Percentiles rank a stretch among this genome's conserved stretches.
These are phyloP conservation scores for Selenicereus undatus DNA, from an alignment of 148 eudicot species.

Conservation along the genomic window DNA sequence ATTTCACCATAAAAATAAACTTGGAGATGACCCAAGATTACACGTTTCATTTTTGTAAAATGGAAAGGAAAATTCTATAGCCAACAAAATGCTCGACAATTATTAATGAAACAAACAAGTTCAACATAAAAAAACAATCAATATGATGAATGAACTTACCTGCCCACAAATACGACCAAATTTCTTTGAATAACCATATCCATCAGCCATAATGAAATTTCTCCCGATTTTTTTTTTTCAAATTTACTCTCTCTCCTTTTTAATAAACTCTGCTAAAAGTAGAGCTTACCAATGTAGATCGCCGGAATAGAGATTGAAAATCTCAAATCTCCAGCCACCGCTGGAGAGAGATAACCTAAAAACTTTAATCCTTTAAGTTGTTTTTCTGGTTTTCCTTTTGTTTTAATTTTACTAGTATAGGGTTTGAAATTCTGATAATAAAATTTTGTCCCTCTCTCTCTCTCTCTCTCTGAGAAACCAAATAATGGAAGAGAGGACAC, in stretches of 20 bases:
- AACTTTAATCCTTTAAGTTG: background rate
- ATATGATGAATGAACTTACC: conserved; percentile 32
- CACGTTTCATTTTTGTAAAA: no score
- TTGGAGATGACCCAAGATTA: no score
- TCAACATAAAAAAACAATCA: background rate
- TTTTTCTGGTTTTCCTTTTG: background rate
- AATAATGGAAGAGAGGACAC: conserved; percentile 3
- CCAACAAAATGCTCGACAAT: no score
- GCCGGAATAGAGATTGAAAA: background rate
- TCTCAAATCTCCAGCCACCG: background rate
- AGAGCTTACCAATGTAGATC: conserved; percentile 3
- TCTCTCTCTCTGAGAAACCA: conserved; percentile 13
- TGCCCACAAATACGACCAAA: conserved; percentile 61
- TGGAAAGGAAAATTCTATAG: no score
- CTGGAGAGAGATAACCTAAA: background rate
- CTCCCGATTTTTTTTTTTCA: no score
- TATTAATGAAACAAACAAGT: no score
- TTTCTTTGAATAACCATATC: conserved; percentile 53
- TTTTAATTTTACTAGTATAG: background rate
- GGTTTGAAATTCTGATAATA: conserved; percentile 22
- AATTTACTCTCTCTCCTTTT: background rate
- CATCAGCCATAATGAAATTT: conserved; percentile 36
- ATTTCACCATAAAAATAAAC: no score
- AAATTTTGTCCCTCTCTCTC: conserved; percentile 22
- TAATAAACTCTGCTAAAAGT: background rate